phyloP scores from a whole-genome alignment of 2,329 filamentous ascomycete genomes.

The Cercospora berteroae region DNA sequence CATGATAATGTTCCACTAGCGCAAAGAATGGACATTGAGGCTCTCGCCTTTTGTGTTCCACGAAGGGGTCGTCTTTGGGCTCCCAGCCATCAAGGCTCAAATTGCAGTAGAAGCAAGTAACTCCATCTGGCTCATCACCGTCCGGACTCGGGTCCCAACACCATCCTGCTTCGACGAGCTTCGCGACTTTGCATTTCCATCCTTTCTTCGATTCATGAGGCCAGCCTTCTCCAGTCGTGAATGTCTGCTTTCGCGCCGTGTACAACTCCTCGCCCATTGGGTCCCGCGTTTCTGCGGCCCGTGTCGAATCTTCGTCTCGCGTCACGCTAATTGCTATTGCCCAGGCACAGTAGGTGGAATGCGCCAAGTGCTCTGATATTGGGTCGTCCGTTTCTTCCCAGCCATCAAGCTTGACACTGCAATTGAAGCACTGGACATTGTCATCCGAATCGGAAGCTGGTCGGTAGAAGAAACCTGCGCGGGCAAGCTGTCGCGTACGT shows the following conservation, averaged over 20 bases:
- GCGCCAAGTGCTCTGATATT: constrained; percentile 77
- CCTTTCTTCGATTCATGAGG: constrained; percentile 84
- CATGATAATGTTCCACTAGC: constrained; percentile 53
- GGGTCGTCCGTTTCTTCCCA: constrained; percentile 90
- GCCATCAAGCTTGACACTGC: constrained; percentile 77
- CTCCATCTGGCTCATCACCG: constrained; percentile 77
- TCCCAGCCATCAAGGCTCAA: constrained; percentile 94
- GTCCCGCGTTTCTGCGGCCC: constrained; percentile 65
- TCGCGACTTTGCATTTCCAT: constrained; percentile 86
- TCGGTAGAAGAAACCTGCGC: constrained; percentile 86
- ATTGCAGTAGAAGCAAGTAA: constrained; percentile 86
- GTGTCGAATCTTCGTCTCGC: constrained; percentile 56
- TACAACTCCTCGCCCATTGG: constrained; percentile 70
- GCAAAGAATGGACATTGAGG: constrained; percentile 80
- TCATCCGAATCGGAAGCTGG: constrained; percentile 74
- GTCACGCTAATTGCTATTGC: constrained; percentile 63
- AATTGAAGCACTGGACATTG: constrained; percentile 87
- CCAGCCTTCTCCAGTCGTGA: constrained; percentile 68
- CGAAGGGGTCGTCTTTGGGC: constrained; percentile 82
- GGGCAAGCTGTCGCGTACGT: constrained; percentile 64
- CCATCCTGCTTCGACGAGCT: constrained; percentile 92
- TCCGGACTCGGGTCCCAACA: constrained; percentile 76
- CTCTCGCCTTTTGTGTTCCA: constrained; percentile 80
- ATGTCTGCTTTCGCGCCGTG: constrained; percentile 77
- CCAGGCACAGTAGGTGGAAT: constrained; percentile 82